phyloP scores from a whole-genome alignment of 2,329 filamentous ascomycete genomes.

The Talaromyces sp. region DNA sequence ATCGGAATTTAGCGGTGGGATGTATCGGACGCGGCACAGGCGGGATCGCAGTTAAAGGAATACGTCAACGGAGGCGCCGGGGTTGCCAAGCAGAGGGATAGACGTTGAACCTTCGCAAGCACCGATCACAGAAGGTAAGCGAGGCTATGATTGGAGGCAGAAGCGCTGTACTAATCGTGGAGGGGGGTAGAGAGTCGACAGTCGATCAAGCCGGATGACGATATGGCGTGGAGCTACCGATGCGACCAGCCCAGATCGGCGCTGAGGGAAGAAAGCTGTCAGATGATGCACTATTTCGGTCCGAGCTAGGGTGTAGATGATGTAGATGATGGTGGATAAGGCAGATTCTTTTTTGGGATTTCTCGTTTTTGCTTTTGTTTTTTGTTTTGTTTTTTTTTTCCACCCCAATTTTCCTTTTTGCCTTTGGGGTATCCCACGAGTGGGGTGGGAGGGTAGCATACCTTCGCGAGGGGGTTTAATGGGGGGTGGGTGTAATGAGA shows the following conservation, averaged over 20 bases:
- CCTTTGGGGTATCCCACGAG: too few species aligned
- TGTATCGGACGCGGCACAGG: slow-evolving; percentile 14
- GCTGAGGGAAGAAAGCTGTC: slow-evolving; percentile 19
- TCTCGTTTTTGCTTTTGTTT: too few species aligned
- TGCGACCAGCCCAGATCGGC: slow-evolving; percentile 28
- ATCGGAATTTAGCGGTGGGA: not conserved
- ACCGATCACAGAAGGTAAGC: slow-evolving; percentile 11
- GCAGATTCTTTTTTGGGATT: too few species aligned
- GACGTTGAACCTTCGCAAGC: slow-evolving; percentile 21
- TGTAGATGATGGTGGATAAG: not conserved
- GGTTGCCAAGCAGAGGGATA: slow-evolving; percentile 14
- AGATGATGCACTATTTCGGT: slow-evolving; percentile 23
- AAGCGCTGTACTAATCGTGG: slow-evolving; percentile 24
- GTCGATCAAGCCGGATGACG: slow-evolving; percentile 22
- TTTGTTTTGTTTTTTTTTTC: too few species aligned
- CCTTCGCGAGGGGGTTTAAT: not conserved
- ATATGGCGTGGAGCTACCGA: slow-evolving; percentile 29
- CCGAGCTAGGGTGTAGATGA: slow-evolving; percentile 8
- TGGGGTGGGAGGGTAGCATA: slow-evolving; percentile 2
- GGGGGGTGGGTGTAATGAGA: not conserved
- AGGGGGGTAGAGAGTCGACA: slow-evolving; percentile 14
- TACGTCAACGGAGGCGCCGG: slow-evolving; percentile 18
- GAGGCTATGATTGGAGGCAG: slow-evolving; percentile 23
- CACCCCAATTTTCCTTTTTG: too few species aligned
- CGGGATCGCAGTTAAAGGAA: slow-evolving; percentile 12